A percentile compares a stretch with the other conserved stretches of the same genome.
Evolutionary conservation across 495 filamentous ascomycete genomes (phyloP).

Genomic region (Talaromyces wortmannii): DNA sequence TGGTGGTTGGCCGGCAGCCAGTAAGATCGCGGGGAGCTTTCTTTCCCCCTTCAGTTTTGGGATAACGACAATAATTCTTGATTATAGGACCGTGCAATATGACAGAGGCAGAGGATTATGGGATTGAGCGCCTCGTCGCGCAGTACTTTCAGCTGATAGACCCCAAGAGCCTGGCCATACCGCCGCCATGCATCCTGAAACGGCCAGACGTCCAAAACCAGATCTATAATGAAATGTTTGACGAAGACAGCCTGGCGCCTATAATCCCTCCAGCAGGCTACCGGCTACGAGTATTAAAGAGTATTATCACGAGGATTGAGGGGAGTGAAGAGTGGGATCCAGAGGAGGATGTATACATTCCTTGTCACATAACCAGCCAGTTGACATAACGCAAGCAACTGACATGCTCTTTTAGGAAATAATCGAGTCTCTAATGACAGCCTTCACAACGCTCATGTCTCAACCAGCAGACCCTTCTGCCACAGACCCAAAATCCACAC

Average conservation of each 20-base stretch:
- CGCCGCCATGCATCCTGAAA: conserved; percentile 43
- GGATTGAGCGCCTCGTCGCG: conserved; percentile 20
- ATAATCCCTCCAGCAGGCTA: conserved; percentile 58
- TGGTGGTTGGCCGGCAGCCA: conserved; percentile 1
- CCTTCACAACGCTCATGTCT: conserved; percentile 51
- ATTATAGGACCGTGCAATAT: background rate
- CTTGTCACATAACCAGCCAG: conserved; percentile 1
- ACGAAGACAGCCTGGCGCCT: conserved; percentile 39
- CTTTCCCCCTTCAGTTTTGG: background rate
- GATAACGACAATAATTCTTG: background rate
- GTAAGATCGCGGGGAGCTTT: background rate
- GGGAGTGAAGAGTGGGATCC: conserved; percentile 57
- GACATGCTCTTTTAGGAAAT: conserved; percentile 52
- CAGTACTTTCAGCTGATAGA: conserved; percentile 66
- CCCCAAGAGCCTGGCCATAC: conserved; percentile 49
- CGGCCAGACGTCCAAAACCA: conserved; percentile 48
- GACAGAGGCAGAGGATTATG: background rate
- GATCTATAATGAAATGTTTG: conserved; percentile 59
- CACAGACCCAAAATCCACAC: conserved; percentile 10
- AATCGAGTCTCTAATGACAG: conserved; percentile 61
- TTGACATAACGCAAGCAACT: background rate
- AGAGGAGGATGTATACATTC: conserved; percentile 70
- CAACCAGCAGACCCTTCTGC: conserved; percentile 45
- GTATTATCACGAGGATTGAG: conserved; percentile 59
- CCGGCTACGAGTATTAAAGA: conserved; percentile 64